Percentiles rank a stretch among this genome's conserved stretches.
Conservation (phyloP, 202 grass and related monocot genomes). For the Carex sylvatica region DNA sequence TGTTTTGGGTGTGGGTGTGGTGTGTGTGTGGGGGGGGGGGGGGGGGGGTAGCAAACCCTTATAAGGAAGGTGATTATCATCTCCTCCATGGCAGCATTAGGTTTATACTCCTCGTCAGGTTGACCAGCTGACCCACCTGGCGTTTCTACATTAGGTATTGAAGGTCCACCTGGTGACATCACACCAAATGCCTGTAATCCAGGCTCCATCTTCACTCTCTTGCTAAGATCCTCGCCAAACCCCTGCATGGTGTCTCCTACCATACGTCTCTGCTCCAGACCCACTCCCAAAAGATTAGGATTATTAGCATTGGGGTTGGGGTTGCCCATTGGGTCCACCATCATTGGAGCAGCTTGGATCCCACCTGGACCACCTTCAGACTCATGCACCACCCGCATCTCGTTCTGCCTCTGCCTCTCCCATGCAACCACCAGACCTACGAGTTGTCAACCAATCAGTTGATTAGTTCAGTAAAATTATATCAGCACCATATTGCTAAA, state of each 20-base stretch:
- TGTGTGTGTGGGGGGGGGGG: background rate
- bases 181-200: slow-evolving; percentile 80
- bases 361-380: slow-evolving; percentile 37
- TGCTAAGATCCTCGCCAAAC: slow-evolving; percentile 74
- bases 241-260: slow-evolving; percentile 2
- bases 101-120: slow-evolving; percentile 96
- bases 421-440: slow-evolving; percentile 80
- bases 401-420: slow-evolving; percentile 95
- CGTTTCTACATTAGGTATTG: slow-evolving; percentile 90
- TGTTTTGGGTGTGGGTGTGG: background rate
- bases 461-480: background rate
- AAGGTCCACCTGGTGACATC: slow-evolving; percentile 80
- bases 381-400: slow-evolving; percentile 78
- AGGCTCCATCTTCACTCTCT: slow-evolving; percentile 94
- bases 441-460: background rate
- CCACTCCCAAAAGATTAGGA: slow-evolving; percentile 23
- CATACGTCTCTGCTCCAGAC: slow-evolving; percentile 13
- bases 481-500: background rate
- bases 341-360: slow-evolving; percentile 16
- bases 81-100: slow-evolving; percentile 99
- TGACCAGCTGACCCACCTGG: slow-evolving; percentile 75
- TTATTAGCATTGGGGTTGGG: slow-evolving; percentile 26
- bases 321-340: slow-evolving; percentile 30
- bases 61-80: slow-evolving; percentile 99
- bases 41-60: slow-evolving; percentile 36